Percentiles rank a stretch among this genome's conserved stretches.
phyloP scores from a whole-genome alignment of 257 asterid genomes.

The Solanum rostratum region DNA sequence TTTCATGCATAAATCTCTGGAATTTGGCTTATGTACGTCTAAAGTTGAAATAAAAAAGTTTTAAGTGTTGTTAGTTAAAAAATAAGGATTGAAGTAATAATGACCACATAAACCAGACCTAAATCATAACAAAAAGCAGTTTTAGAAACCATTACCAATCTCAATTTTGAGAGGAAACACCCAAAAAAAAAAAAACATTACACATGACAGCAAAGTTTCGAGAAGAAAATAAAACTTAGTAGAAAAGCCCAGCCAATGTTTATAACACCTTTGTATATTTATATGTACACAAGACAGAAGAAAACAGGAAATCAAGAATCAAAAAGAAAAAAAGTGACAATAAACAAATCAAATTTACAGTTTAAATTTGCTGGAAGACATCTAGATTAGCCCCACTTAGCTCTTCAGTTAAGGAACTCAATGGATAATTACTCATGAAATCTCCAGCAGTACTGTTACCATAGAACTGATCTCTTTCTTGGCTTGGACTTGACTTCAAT shows the following conservation, averaged over 20 bases:
- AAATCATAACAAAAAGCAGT: neutral
- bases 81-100: neutral
- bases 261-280: slow-evolving; percentile 7
- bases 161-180: neutral
- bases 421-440: slow-evolving; percentile 12
- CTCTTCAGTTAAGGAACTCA: slow-evolving; percentile 36
- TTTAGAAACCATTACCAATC: neutral
- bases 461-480: neutral
- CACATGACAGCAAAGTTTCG: neutral
- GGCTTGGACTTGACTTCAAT: slow-evolving; percentile 12
- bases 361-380: slow-evolving; percentile 13
- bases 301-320: neutral
- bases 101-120: neutral
- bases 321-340: neutral
- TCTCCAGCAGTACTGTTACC: slow-evolving; percentile 7
- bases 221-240: neutral
- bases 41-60: neutral
- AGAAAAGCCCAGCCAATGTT: slow-evolving; percentile 4
- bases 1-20: too few relatives aligned
- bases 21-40: too few relatives aligned
- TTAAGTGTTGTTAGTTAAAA: too few relatives aligned
- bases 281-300: neutral
- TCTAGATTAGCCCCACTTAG: slow-evolving; percentile 5
- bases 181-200: neutral
- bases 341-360: neutral